Evolutionary conservation across 768 basidiomycete genomes (phyloP).

Genomic region (Lactarius sp.): DNA sequence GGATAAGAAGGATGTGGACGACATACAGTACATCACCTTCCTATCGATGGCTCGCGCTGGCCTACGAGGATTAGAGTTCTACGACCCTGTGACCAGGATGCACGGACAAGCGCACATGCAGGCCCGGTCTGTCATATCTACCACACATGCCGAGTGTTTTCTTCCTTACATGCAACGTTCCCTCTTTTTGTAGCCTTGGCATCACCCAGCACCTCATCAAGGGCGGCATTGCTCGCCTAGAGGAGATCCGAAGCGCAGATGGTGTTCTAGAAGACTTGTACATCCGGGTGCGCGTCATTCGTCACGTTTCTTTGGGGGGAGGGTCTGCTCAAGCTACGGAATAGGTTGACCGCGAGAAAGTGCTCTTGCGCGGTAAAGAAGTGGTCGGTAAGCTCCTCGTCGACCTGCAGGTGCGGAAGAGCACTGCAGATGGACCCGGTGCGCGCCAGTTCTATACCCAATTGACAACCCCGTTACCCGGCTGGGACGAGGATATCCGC

Average conservation of each 20-base stretch:
- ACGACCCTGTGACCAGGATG: slow-evolving; percentile 73
- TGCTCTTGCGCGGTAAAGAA: slow-evolving; percentile 58
- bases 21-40: slow-evolving; percentile 78
- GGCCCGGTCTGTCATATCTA: slow-evolving; percentile 52
- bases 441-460: slow-evolving; percentile 76
- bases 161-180: background rate
- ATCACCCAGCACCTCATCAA: slow-evolving; percentile 77
- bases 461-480: slow-evolving; percentile 64
- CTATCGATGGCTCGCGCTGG: slow-evolving; percentile 84
- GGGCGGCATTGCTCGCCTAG: slow-evolving; percentile 62
- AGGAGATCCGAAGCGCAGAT: slow-evolving; percentile 55
- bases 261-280: slow-evolving; percentile 64
- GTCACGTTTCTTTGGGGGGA: background rate
- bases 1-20: slow-evolving; percentile 61
- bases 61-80: slow-evolving; percentile 73
- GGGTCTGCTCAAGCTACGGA: background rate
- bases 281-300: slow-evolving; percentile 45
- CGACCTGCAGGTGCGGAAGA: slow-evolving; percentile 79
- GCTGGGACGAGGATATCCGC: slow-evolving; percentile 72
- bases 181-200: slow-evolving; percentile 50
- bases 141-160: background rate
- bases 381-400: slow-evolving; percentile 71
- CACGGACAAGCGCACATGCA: slow-evolving; percentile 92
- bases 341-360: slow-evolving; percentile 68
- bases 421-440: slow-evolving; percentile 77